Percentiles rank a stretch among this genome's conserved stretches.
phyloP scores from a whole-genome alignment of 179 eudicot species.

The Camellia oleifera region DNA sequence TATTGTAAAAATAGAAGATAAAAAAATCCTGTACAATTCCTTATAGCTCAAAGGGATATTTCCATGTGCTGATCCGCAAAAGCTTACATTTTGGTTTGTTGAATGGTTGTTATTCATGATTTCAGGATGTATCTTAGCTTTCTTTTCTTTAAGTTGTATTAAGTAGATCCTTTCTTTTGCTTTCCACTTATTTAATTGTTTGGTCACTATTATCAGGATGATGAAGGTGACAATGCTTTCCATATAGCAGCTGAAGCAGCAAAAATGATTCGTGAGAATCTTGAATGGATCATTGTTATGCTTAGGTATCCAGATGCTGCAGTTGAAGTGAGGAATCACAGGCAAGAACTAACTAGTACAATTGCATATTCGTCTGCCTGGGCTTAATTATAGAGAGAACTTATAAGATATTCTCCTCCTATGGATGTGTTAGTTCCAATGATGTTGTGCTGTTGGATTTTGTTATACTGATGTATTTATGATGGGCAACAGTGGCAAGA shows the following conservation, averaged over 20 bases:
- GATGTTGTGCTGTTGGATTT: not conserved
- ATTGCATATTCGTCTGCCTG: constrained; percentile 7
- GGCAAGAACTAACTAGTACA: constrained; percentile 41
- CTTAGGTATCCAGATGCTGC: constrained; percentile 87
- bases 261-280: constrained; percentile 96
- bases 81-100: not conserved
- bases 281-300: constrained; percentile 87
- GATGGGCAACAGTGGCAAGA: constrained; percentile 74
- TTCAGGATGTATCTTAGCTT: not conserved
- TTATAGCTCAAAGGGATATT: not conserved
- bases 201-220: constrained; percentile 55
- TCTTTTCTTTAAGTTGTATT: not conserved
- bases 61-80: constrained; percentile 7
- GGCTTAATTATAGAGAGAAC: not conserved
- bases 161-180: constrained; percentile 1
- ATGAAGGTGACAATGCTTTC: constrained; percentile 98
- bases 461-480: constrained; percentile 5
- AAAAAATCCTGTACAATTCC: not conserved
- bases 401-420: not conserved
- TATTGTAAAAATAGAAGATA: not conserved
- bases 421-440: constrained; percentile 4
- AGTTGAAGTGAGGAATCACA: constrained; percentile 82
- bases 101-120: not conserved
- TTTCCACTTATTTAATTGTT: constrained; percentile 7
- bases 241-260: constrained; percentile 99